phyloP scores from a whole-genome alignment of 257 asterid genomes.

The Solanum corneliomulleri region DNA sequence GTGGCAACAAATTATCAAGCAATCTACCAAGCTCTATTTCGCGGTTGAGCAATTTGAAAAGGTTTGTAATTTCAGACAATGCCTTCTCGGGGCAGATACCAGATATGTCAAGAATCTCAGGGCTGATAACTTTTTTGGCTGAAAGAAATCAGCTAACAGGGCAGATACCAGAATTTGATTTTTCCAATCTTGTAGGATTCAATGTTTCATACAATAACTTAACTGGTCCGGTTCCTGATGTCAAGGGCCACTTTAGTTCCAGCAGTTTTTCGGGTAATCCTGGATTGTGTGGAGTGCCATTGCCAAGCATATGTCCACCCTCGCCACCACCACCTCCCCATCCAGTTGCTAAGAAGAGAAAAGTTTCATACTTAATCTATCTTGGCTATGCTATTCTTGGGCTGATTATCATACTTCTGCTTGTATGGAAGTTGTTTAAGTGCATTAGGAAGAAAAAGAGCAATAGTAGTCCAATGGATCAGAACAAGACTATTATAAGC shows the following conservation, averaged over 20 bases:
- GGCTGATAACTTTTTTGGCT: constrained; percentile 49
- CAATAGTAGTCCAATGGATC: not conserved
- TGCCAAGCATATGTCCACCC: constrained; percentile 35
- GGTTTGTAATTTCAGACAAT: constrained; percentile 34
- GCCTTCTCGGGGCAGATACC: constrained; percentile 56
- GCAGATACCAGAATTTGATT: constrained; percentile 31
- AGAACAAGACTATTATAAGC: constrained; percentile 21
- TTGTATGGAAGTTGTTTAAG: constrained; percentile 16
- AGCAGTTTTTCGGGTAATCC: constrained; percentile 47
- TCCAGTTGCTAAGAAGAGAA: constrained; percentile 2
- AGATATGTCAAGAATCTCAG: constrained; percentile 40
- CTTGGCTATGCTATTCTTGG: constrained; percentile 49
- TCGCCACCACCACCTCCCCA: constrained; percentile 9
- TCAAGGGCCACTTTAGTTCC: constrained; percentile 16
- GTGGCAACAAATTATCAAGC: constrained; percentile 35
- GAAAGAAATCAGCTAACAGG: constrained; percentile 46
- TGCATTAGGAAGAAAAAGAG: not conserved
- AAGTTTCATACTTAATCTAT: constrained; percentile 28
- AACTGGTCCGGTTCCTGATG: constrained; percentile 43
- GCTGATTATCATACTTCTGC: constrained; percentile 16
- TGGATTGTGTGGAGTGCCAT: constrained; percentile 49
- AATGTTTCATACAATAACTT: constrained; percentile 60
- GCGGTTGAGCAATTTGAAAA: constrained; percentile 35
- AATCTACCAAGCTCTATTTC: constrained; percentile 37
- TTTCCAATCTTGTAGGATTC: constrained; percentile 42